Evolutionary conservation across 164 flowering plant species (phyloP), one percentile per base, ranked within the genome.

Genomic region (Tetrastigma voinierianum): DNA sequence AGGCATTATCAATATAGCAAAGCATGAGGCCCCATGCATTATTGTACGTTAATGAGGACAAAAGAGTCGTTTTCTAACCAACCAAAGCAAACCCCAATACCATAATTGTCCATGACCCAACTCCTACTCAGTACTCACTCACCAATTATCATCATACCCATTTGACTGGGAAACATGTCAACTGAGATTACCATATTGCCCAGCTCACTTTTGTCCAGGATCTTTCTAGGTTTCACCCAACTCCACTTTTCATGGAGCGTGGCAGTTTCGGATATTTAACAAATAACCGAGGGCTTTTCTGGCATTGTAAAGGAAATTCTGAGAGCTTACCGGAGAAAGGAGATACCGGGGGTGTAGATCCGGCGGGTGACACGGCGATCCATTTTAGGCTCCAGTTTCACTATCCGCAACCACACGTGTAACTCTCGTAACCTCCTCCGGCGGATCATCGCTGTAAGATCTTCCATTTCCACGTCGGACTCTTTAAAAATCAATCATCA

Each of bases 341-440:
- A 66, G 92, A 91, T 9, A 86, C 82, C 65, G 92, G 92, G 15
- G 94, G 86, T 13, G 93, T 84, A 20, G 85, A 81, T 7, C 90
- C 94, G 53, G 96, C 93, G 1, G 97, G 92, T 1, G 97, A 91
- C 4, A 67, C 47, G 93, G 86, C 16, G 98, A 84, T 18, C 81
- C 91, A 62, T 20, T 76, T 67, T n/a, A n/a, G 71, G 67, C 74
- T 0, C 84, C 89, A 95, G 93, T 59, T 76, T 91, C 10, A 87
- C 74, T 40, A 91, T 90, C 90, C n/a, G 83, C 90, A 52, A 91
- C 90, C 47, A 87, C 86, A n/a, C 95, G 84, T 1, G 98, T 88
- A 11, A 91, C 91, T 61, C 73, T 87, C 76, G 55, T 64, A 23
- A 78, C 75, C 55, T 87, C 90, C 45, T 70, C 84, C 24, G 76